Evolutionary conservation across 176 grass and related monocot genomes (phyloP).

Genomic region (Bromus sterilis): DNA sequence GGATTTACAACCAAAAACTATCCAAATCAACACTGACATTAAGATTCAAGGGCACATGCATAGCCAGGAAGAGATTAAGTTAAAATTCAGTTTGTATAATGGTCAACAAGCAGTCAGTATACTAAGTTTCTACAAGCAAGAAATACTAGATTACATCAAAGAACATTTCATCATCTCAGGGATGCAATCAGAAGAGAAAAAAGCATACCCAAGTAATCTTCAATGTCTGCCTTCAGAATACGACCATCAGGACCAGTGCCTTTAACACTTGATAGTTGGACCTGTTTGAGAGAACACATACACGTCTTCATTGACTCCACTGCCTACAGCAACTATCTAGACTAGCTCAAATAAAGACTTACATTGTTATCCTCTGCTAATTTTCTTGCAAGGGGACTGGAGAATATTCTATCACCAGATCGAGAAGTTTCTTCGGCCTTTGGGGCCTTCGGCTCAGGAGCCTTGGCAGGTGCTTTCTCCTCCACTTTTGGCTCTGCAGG

Average conservation of each 20-base stretch:
- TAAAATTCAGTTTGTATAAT: slow-evolving; percentile 1
- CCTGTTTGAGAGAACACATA: slow-evolving; percentile 37
- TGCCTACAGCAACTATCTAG: not conserved
- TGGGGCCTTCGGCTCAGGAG: slow-evolving; percentile 41
- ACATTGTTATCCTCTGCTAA: slow-evolving; percentile 93
- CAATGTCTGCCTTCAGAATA: slow-evolving; percentile 94
- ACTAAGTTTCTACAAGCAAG: not conserved
- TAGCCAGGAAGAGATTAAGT: not conserved
- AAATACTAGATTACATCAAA: not conserved
- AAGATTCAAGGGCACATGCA: not conserved
- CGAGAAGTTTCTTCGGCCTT: slow-evolving; percentile 50
- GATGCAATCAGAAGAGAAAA: not conserved
- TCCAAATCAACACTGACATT: not conserved
- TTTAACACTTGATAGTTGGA: slow-evolving; percentile 76
- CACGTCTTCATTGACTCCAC: not conserved
- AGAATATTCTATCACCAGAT: slow-evolving; percentile 65
- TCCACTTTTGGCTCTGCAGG: slow-evolving; percentile 45
- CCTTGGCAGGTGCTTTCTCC: slow-evolving; percentile 34
- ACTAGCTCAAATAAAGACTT: slow-evolving; percentile 7
- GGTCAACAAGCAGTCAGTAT: not conserved
- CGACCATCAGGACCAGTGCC: slow-evolving; percentile 92
- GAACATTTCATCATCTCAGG: not conserved
- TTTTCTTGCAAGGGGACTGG: slow-evolving; percentile 87
- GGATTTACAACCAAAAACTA: not conserved
- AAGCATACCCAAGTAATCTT: slow-evolving; percentile 84